These are phyloP conservation scores for Ramicandelaber brevisporus DNA, from an alignment of 192 early-diverging fungal species.

Conservation along the genomic window DNA sequence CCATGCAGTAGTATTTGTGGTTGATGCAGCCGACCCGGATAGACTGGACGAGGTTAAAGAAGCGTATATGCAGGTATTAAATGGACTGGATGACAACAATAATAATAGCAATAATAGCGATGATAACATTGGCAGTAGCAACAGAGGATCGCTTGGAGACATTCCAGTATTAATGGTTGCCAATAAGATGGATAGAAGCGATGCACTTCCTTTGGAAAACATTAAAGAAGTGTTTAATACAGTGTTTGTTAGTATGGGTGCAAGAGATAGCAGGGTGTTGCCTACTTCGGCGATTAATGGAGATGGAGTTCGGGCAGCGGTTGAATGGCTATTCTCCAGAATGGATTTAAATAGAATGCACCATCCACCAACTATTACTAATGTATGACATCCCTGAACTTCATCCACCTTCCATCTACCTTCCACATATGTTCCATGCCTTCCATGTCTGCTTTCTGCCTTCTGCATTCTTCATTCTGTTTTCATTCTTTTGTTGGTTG, in stretches of 20 bases:
- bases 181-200: constrained; percentile 61
- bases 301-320: constrained; percentile 57
- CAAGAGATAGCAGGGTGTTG: constrained; percentile 59
- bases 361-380: no score
- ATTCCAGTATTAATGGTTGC: constrained; percentile 72
- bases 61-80: no score
- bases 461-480: no score
- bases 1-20: constrained; percentile 73
- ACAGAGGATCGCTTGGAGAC: no score
- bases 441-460: no score
- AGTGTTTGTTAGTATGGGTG: constrained; percentile 52
- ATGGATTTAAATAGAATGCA: no score
- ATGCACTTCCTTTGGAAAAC: constrained; percentile 37
- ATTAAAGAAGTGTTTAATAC: constrained; percentile 72
- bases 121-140: no score
- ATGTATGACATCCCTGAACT: no score
- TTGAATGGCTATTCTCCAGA: constrained; percentile 82
- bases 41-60: constrained; percentile 76
- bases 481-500: no score
- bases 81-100: constrained; percentile 37
- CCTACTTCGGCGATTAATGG: constrained; percentile 57
- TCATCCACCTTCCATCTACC: no score
- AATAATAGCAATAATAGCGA: constrained; percentile 53
- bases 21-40: constrained; percentile 53
- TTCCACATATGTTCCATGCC: no score